Evolutionary conservation across 106 monocot genomes (phyloP), one percentile per base, ranked within the genome.

Genomic region (Agapanthus africanus): DNA sequence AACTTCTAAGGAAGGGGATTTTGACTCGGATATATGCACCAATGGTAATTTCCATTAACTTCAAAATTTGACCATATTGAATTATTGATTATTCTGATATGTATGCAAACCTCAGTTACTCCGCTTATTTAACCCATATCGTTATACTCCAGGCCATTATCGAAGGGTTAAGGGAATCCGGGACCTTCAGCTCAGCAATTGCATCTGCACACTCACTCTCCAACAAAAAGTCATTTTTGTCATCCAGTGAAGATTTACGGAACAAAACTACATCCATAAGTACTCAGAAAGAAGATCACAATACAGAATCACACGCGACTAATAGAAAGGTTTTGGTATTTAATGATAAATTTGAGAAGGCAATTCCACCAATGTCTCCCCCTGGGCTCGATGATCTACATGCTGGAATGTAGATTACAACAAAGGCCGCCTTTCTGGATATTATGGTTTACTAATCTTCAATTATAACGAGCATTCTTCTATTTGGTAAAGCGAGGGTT

Each of bases 21-120:
- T 69, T 92, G 78, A 85, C 92, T 54, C 82, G 92, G 31, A 88
- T 92, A 62, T 79, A 92, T 81, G 80, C 88, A 37, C 92, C 92
- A 13, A 92, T 92, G 92, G 92, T 88, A 83, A 64, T 28, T 26
- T 54, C 46, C 40, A n/a, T n/a, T n/a, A n/a, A n/a, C n/a, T n/a
- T n/a, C n/a, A n/a, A n/a, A n/a, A n/a, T n/a, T n/a, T n/a, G n/a
- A n/a, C n/a, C n/a, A n/a, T n/a, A n/a, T n/a, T n/a, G n/a, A n/a
- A n/a, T n/a, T n/a, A n/a, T n/a, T n/a, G n/a, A n/a, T n/a, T n/a
- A n/a, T n/a, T n/a, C n/a, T n/a, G n/a, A n/a, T n/a, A n/a, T n/a
- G n/a, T n/a, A n/a, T n/a, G n/a, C n/a, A n/a, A n/a, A n/a, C n/a
- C n/a, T n/a, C n/a, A n/a, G n/a, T n/a, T n/a, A n/a, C n/a, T n/a